These are phyloP conservation scores for Casuarina cunninghamiana DNA, from an alignment of 306 rosid species.

Conservation along the genomic window DNA sequence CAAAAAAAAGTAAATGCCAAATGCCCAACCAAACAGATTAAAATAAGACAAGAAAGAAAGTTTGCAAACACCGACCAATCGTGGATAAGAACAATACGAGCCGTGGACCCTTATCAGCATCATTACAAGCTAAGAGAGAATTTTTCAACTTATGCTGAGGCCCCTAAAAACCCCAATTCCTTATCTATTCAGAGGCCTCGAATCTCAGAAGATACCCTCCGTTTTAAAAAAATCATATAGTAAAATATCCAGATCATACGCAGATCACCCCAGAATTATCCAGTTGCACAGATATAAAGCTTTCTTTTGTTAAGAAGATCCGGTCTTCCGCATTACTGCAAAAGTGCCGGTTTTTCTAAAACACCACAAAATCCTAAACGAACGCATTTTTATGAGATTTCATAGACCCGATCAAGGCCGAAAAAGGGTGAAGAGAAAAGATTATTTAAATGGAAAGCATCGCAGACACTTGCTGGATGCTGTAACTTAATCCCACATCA, in stretches of 20 bases:
- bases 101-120: not conserved
- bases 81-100: not conserved
- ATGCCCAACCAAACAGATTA: not conserved
- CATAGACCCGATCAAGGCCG: not conserved
- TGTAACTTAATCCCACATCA: no score
- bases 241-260: not conserved
- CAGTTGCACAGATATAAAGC: not conserved
- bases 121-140: no score
- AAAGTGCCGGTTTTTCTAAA: not conserved
- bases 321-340: not conserved
- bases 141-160: no score
- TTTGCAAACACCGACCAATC: conserved; percentile 4
- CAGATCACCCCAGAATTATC: not conserved
- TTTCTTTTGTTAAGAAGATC: not conserved
- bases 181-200: not conserved
- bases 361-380: not conserved
- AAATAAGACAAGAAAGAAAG: not conserved
- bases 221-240: not conserved
- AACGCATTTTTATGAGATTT: not conserved
- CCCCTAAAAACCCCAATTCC: not conserved
- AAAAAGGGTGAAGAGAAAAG: no score
- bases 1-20: not conserved
- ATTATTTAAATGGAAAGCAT: not conserved
- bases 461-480: not conserved
- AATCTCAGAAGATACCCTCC: not conserved